Base-by-base conservation (phyloP, 345 rosid species). In the Gossypium turneri region DNA sequence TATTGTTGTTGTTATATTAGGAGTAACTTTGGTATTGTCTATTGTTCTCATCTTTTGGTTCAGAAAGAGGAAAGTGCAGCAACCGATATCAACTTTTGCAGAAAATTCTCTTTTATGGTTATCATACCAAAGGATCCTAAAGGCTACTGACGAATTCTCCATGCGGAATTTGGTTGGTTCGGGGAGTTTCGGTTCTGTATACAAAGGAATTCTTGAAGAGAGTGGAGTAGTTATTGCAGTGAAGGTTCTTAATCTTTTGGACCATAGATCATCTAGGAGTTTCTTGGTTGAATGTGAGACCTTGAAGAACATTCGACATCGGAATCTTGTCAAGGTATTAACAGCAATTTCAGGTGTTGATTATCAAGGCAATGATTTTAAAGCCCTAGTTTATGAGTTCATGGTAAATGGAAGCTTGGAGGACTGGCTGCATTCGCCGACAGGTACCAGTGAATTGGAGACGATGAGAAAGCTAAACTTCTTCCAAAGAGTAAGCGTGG, bases 281-380 rank as follows among this genome's bases (percentile, higher is more conserved):
- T n/a, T n/a, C n/a, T n/a, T 84, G 22, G 84, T 85, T 13, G 89
- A 87, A 76, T 85, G 88, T 63, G 70, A 87, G 73, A 75, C 86
- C 0, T 56, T 89, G 24, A 22, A 61, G 55, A 81, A 52, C 8
- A 55, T 82, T n/a, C 75, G 82, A 29, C 89, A 83, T 56, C 68
- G 87, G 7, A 85, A 89, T 74, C 87, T 89, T 15, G 62, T 86
- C 52, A 82, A 81, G 65, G 10, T 87, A 43, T 2, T 86, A 9
- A 79, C 88, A 1, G 75, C 19, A 1, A 43, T 48, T 59, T 73
- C 75, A 20, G 19, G 75, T 13, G 20, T 45, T 0, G 75, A 73
- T 22, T 60, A 57, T 3, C 64, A 73, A 2, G 75, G 67, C 0
- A 58, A n/a, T 73, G 75, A 73, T 73, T 73, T 73, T 44, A 73